Base-by-base conservation (phyloP, 2,329 filamentous ascomycete species). In the Ophiostoma triangulosporum region DNA sequence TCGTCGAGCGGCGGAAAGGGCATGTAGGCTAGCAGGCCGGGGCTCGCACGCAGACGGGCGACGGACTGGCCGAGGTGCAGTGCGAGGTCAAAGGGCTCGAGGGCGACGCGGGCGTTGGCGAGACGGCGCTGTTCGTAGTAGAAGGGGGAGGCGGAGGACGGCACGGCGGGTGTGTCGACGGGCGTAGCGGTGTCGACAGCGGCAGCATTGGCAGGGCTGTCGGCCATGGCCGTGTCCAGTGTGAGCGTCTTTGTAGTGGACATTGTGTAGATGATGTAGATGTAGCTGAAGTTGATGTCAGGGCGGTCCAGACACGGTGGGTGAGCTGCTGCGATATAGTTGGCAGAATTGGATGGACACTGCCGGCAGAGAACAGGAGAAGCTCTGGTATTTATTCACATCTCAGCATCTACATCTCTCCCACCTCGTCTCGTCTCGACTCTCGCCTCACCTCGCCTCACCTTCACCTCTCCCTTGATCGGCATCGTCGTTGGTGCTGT, bases 61-160 rank as follows among this genome's bases (percentile, higher is more conserved):
- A 55, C 38, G 8, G 43, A 48, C 14, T 43, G 32, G 11, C 48
- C 49, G 4, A 52, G 35, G 32, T 55, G 53, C 4, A 50, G 29
- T 8, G 20, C 22, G 24, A 48, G 52, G 35, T 55, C 54, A 29
- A 52, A 55, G 11, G 50, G 50, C 15, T 52, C 54, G 7, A 55
- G 24, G n/a, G 45, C 50, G 9, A 55, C 33, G 15, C 52, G 32
- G 33, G 29, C 31, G 31, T 53, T 53, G 22, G 49, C 43, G n/a
- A 55, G 36, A 12, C 38, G 32, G 14, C 27, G 31, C 36, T 55
- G 50, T 14, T 52, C 50, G 22, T 55, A 55, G 50, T 43, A 35
- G 26, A 52, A 53, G 20, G 35, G n/a, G n/a, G n/a, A n/a, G n/a
- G n/a, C n/a, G n/a, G n/a, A n/a, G n/a, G n/a, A n/a, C n/a, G n/a